Percentiles rank a stretch among this genome's conserved stretches.
Evolutionary conservation across 257 asterid genomes (phyloP).

Genomic region (Solanum neorickii): DNA sequence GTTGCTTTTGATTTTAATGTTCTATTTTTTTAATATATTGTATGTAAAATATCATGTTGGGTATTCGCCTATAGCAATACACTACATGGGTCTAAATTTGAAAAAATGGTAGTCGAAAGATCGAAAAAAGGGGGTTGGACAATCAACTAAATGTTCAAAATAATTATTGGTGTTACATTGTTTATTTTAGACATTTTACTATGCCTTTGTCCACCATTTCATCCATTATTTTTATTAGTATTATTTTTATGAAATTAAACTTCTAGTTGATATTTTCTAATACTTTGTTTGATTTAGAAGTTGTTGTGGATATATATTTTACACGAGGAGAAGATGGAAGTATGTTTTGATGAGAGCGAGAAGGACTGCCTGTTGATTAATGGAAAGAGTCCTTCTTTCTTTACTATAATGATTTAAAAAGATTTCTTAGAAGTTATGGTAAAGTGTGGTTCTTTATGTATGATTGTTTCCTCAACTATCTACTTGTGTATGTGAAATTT

Average conservation of each 20-base stretch:
- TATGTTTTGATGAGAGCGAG: neutral
- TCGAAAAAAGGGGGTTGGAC: neutral
- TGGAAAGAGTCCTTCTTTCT: constrained; percentile 2
- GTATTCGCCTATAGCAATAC: too few species aligned
- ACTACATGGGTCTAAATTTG: too few species aligned
- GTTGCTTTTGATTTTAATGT: too few species aligned
- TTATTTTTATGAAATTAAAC: neutral
- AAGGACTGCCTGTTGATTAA: neutral
- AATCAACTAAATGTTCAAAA: too few species aligned
- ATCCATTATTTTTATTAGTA: neutral
- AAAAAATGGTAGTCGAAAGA: too few species aligned
- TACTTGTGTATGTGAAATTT: too few species aligned
- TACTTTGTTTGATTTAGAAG: neutral
- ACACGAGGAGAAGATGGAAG: neutral
- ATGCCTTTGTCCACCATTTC: neutral
- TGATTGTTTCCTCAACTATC: neutral
- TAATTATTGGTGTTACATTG: neutral
- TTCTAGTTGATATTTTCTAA: neutral
- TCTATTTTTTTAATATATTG: too few species aligned
- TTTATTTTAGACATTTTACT: neutral
- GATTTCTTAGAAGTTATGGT: neutral
- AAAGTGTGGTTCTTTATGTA: neutral
- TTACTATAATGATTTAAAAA: constrained; percentile 3
- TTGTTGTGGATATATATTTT: neutral
- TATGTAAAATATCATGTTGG: too few species aligned